These are phyloP conservation scores for Oryza officinalis DNA, from an alignment of 176 grass and related monocot species.

Conservation along the genomic window DNA sequence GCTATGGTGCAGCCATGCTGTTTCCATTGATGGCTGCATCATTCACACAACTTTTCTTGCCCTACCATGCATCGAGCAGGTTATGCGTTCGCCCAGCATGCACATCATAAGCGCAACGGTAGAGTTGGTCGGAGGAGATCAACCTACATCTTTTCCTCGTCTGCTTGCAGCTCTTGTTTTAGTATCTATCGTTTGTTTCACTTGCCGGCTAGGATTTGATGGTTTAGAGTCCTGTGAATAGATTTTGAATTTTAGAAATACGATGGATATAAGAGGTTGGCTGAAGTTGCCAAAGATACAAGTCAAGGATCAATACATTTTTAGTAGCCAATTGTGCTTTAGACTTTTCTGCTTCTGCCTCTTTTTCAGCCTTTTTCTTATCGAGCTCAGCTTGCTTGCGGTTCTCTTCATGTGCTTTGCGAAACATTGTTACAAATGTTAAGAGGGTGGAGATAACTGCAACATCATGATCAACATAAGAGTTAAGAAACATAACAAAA, in stretches of 20 bases:
- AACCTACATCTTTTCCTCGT: slow-evolving; percentile 67
- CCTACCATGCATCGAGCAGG: neutral
- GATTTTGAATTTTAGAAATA: slow-evolving; percentile 30
- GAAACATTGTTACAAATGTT: slow-evolving; percentile 88
- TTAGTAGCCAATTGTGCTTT: slow-evolving; percentile 54
- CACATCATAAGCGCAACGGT: slow-evolving; percentile 19
- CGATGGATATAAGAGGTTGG: neutral
- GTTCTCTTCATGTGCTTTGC: slow-evolving; percentile 87
- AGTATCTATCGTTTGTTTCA: slow-evolving; percentile 58
- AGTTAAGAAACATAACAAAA: neutral
- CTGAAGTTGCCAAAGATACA: slow-evolving; percentile 5
- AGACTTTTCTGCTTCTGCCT: slow-evolving; percentile 72
- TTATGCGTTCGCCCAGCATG: slow-evolving; percentile 17
- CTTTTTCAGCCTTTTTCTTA: slow-evolving; percentile 89
- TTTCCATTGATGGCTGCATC: slow-evolving; percentile 18
- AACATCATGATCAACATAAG: slow-evolving; percentile 29
- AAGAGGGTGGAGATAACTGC: slow-evolving; percentile 89
- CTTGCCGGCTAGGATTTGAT: slow-evolving; percentile 66
- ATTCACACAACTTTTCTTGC: slow-evolving; percentile 25
- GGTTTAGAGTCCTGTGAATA: slow-evolving; percentile 50
- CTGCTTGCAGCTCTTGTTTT: slow-evolving; percentile 52
- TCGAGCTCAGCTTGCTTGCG: slow-evolving; percentile 92
- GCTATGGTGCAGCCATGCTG: neutral
- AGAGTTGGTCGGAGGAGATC: slow-evolving; percentile 31
- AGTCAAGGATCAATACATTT: slow-evolving; percentile 49